A percentile compares a stretch with the other conserved stretches of the same genome.
Evolutionary conservation across 176 grass and related monocot species (phyloP).

Genomic region (Aechmea fasciata): DNA sequence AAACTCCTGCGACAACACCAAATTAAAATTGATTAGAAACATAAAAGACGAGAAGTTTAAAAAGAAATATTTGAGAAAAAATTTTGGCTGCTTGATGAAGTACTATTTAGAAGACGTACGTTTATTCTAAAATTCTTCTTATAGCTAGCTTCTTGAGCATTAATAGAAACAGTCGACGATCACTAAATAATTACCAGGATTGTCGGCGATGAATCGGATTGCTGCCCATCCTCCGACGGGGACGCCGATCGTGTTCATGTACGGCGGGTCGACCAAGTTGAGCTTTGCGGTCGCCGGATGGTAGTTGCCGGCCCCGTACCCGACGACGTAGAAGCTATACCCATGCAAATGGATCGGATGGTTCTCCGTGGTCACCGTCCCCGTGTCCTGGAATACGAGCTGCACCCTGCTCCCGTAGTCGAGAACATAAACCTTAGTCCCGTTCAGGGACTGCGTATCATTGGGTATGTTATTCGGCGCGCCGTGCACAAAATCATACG

Average conservation of each 20-base stretch:
- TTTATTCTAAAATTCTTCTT: too few relatives aligned
- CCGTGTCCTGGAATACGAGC: conserved; percentile 24
- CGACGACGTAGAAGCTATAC: conserved; percentile 25
- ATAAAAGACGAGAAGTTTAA: too few relatives aligned
- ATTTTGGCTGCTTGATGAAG: too few relatives aligned
- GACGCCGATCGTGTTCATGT: conserved; percentile 34
- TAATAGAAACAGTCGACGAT: too few relatives aligned
- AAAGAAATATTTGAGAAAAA: too few relatives aligned
- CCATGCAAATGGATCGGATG: conserved; percentile 35
- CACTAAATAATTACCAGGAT: conserved; percentile 13
- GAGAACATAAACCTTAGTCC: conserved; percentile 24
- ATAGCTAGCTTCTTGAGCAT: too few relatives aligned
- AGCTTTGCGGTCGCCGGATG: conserved; percentile 13
- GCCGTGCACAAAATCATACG: conserved; percentile 18
- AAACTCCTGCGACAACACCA: conserved; percentile 15
- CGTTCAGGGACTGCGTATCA: conserved; percentile 18
- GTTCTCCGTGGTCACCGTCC: conserved; percentile 19
- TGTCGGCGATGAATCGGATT: conserved; percentile 31
- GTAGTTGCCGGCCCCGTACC: conserved; percentile 22
- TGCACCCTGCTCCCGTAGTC: conserved; percentile 22
- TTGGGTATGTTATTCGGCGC: conserved; percentile 25
- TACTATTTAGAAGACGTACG: too few relatives aligned
- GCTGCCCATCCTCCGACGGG: conserved; percentile 29
- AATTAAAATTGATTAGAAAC: neutral
- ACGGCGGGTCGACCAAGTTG: conserved; percentile 31